Evolutionary conservation across 202 grass and related monocot genomes (phyloP).

Genomic region (Setaria viridis): DNA sequence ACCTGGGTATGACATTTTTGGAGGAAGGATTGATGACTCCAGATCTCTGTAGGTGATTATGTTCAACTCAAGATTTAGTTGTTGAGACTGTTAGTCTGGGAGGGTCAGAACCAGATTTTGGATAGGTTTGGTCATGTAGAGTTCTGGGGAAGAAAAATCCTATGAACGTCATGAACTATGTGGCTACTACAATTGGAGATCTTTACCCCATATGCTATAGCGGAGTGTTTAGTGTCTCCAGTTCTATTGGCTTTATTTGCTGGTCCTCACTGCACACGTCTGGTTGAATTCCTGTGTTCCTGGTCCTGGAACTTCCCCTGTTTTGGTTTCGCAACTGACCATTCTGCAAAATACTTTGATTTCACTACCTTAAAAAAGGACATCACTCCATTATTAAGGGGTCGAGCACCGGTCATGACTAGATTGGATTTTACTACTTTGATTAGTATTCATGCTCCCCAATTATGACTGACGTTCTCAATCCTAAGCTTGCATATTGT

Average conservation of each 20-base stretch:
- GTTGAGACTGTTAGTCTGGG: neutral
- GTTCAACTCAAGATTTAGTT: neutral
- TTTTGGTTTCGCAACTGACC: neutral
- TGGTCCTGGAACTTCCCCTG: neutral
- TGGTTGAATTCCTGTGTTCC: neutral
- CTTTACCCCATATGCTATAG: neutral
- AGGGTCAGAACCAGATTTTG: neutral
- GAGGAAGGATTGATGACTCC: conserved; percentile 12
- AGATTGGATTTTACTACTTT: too few relatives aligned
- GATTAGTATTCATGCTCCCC: too few relatives aligned
- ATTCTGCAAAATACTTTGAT: neutral
- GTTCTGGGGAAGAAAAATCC: neutral
- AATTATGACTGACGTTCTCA: too few relatives aligned
- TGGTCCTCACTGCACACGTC: neutral
- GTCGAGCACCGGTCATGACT: too few relatives aligned
- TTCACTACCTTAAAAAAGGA: too few relatives aligned
- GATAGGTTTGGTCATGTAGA: conserved; percentile 17
- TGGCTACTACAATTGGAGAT: conserved; percentile 6
- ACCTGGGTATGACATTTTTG: neutral
- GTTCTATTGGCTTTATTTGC: neutral
- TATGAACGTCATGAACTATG: neutral
- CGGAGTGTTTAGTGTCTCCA: neutral
- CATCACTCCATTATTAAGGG: too few relatives aligned
- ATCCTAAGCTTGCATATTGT: too few relatives aligned
- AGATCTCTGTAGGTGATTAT: conserved; percentile 6